Evolutionary conservation across 805 yeast species (phyloP), one percentile per base, ranked within the genome.

Genomic region (Pichia phayaonensis): DNA sequence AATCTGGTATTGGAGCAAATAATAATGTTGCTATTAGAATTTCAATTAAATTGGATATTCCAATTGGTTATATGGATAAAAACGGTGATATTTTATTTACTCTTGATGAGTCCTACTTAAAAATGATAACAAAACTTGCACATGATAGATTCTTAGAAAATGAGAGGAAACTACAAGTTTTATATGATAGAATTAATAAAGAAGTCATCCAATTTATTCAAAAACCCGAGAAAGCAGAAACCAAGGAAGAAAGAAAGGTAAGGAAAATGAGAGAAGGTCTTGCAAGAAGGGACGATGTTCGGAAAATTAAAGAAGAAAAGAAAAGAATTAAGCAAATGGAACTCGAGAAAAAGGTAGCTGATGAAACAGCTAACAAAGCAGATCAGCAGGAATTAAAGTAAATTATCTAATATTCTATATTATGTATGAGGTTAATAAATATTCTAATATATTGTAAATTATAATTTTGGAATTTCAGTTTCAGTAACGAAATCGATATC

Each of bases 1-100:
- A 89, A 64, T 76, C 87, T 29, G 96, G 96, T 0, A 86, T 89
- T 44, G 95, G 95, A 8, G 73, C 82, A 29, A 86, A 88, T 59
- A 78, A 80, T 57, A 72, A 84, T 13, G 95, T 89, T 8, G 96
- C 90, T 0, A 77, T 89, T 20, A 72, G 96, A 55, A 84, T 80
- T 1, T 81, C 88, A 5, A 81, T 89, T 51, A 79, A 79, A 54
- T 64, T 89, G 23, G 96, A 89, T 61, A 72, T 83, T 0, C 96
- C 96, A 0, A 77, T 88, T 31, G 96, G 90, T 0, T 78, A 67
- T 57, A 63, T 74, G 13, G 61, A 67, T 21, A 69, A 67, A 5
- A 59, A 53, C 1, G 59, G 56, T 1, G 66, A 66, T 1, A 50
- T 59, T 1, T 6, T 48, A 1, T 57, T 75, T 15, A 64, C 83